These are phyloP conservation scores for Albophoma yamanashiensis DNA, from an alignment of 2,329 filamentous ascomycete species.

Conservation along the genomic window DNA sequence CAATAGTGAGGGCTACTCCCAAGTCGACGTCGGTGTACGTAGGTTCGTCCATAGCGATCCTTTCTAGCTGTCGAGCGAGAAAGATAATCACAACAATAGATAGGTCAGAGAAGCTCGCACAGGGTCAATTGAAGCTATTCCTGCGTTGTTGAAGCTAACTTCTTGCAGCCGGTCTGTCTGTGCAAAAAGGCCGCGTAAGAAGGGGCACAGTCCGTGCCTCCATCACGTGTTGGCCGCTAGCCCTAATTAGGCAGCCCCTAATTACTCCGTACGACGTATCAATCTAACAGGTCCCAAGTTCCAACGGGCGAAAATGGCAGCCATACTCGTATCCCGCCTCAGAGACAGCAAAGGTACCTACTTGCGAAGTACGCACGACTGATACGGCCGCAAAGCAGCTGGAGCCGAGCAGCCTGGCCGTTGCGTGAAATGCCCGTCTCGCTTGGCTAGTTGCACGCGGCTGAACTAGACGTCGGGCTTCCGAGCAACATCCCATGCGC, in stretches of 20 bases:
- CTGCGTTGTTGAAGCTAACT: neutral
- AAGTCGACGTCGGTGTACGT: neutral
- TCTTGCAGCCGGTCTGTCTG: neutral
- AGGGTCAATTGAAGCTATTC: neutral
- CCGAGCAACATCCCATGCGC: neutral
- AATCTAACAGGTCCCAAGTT: neutral
- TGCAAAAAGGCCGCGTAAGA: neutral
- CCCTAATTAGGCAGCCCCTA: too few species aligned
- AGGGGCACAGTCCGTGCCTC: neutral
- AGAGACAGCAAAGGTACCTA: neutral
- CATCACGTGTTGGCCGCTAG: too few species aligned
- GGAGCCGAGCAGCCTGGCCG: neutral
- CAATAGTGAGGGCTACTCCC: neutral
- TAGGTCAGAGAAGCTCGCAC: neutral
- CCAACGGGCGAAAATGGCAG: neutral
- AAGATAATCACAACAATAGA: neutral
- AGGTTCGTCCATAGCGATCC: neutral
- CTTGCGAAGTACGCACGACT: neutral
- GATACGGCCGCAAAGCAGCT: neutral
- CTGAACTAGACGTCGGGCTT: neutral
- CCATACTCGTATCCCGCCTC: neutral
- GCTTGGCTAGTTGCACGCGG: neutral
- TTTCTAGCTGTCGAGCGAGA: neutral
- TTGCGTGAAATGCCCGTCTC: neutral
- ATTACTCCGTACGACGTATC: neutral